Conservation (phyloP, 805 yeast species). For the Kuraishia floccosa region DNA sequence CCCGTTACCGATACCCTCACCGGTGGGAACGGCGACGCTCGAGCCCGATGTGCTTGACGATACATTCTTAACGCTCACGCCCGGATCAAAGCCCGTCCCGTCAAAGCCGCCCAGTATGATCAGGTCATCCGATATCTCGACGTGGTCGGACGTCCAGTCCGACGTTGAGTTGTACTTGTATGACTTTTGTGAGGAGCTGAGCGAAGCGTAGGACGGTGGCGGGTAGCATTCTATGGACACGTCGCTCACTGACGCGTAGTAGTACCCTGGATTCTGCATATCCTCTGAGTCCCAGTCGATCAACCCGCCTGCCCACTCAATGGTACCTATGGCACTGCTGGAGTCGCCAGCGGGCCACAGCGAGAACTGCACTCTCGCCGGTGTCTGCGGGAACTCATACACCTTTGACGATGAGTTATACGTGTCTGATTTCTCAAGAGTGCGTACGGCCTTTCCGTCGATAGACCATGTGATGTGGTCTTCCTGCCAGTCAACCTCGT, state of each 20-base stretch:
- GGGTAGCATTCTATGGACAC: constrained; percentile 60
- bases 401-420: constrained; percentile 48
- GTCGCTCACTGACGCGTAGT: constrained; percentile 51
- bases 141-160: too few species aligned
- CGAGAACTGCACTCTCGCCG: constrained; percentile 60
- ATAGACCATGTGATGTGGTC: constrained; percentile 60
- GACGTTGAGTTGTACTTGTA: too few species aligned
- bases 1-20: too few species aligned
- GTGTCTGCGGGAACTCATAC: constrained; percentile 62
- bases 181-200: too few species aligned
- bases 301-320: constrained; percentile 82
- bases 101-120: too few species aligned
- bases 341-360: constrained; percentile 70
- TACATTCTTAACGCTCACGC: too few species aligned
- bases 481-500: constrained; percentile 74
- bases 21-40: too few species aligned
- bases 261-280: constrained; percentile 69
- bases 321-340: constrained; percentile 46
- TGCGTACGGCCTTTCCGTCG: constrained; percentile 60
- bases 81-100: too few species aligned
- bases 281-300: constrained; percentile 77
- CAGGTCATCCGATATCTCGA: too few species aligned
- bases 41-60: too few species aligned
- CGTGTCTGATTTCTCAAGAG: constrained; percentile 48
- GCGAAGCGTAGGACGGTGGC: too few species aligned